phyloP scores from a whole-genome alignment of 1,284 basidiomycete species.

The Sporisorium iseilematis-ciliati region DNA sequence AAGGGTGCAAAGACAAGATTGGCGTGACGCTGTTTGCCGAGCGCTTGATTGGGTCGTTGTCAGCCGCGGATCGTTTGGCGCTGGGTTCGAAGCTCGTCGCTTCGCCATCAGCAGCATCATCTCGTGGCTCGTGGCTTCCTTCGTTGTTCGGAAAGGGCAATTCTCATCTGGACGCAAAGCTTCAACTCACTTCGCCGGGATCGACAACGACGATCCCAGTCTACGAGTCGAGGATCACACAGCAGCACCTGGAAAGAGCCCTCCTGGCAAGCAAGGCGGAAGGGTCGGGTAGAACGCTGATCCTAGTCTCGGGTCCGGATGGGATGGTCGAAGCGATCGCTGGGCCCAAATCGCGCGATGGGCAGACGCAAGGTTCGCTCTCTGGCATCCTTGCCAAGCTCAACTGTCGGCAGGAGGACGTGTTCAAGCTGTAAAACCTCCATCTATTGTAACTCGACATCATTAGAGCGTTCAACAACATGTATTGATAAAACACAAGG shows the following conservation, averaged over 20 bases:
- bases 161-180: constrained; percentile 9
- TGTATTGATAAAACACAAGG: neutral
- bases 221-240: constrained; percentile 40
- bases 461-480: neutral
- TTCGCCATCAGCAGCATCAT: neutral
- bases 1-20: constrained; percentile 24
- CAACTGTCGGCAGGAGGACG: constrained; percentile 32
- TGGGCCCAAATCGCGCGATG: constrained; percentile 43
- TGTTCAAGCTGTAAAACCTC: constrained; percentile 47
- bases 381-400: constrained; percentile 31
- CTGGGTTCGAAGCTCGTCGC: constrained; percentile 13
- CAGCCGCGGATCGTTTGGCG: constrained; percentile 6
- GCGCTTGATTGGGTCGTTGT: constrained; percentile 2
- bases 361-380: constrained; percentile 40
- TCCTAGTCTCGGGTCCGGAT: constrained; percentile 55
- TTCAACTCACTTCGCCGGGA: constrained; percentile 9
- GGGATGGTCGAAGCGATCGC: constrained; percentile 47
- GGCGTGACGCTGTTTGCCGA: constrained; percentile 39
- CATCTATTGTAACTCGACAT: no score
- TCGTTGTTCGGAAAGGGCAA: constrained; percentile 7
- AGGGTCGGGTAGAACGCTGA: constrained; percentile 7
- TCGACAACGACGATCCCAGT: constrained; percentile 23
- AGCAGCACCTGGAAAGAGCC: constrained; percentile 22
- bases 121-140: constrained; percentile 9
- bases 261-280: neutral